phyloP scores from a whole-genome alignment of 371 early-diverging fungal species.

The Thermomucor indicae-seudaticae region DNA sequence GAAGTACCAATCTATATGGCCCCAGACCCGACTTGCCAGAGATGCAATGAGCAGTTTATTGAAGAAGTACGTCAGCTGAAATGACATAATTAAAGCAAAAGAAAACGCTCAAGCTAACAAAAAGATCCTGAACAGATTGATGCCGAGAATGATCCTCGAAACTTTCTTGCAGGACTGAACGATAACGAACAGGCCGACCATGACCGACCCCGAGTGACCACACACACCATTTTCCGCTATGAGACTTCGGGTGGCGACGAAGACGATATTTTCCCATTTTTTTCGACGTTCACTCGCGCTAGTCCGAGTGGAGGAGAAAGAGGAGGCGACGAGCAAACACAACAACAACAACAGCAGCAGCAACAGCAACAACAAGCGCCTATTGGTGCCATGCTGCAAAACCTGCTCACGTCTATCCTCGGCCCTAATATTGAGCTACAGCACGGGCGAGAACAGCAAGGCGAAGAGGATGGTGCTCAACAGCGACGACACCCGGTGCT shows the following conservation, averaged over 20 bases:
- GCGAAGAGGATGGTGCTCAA: background rate
- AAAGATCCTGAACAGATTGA: constrained; percentile 8
- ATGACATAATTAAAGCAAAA: no score
- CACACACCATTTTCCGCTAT: constrained; percentile 1
- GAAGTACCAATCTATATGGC: constrained; percentile 46
- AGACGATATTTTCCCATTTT: constrained; percentile 10
- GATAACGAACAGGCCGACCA: background rate
- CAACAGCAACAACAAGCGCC: no score
- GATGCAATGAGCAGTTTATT: constrained; percentile 62
- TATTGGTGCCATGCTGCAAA: constrained; percentile 23
- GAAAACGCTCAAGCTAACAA: background rate
- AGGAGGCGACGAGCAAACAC: background rate
- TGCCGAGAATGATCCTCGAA: constrained; percentile 11
- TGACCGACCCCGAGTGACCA: background rate
- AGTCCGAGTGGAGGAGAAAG: background rate
- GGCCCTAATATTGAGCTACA: constrained; percentile 8
- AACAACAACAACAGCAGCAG: no score
- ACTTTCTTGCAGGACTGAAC: constrained; percentile 1
- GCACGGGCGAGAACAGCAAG: constrained; percentile 1
- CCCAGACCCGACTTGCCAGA: constrained; percentile 60
- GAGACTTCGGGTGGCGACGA: constrained; percentile 6
- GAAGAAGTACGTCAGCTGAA: constrained; percentile 60
- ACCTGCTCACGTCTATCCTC: constrained; percentile 13
- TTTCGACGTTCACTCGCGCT: background rate
- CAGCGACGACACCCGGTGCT: constrained; percentile 18